Evolutionary conservation across 768 basidiomycete species (phyloP), one percentile per base, ranked within the genome.

Genomic region (Mrakia frigida): DNA sequence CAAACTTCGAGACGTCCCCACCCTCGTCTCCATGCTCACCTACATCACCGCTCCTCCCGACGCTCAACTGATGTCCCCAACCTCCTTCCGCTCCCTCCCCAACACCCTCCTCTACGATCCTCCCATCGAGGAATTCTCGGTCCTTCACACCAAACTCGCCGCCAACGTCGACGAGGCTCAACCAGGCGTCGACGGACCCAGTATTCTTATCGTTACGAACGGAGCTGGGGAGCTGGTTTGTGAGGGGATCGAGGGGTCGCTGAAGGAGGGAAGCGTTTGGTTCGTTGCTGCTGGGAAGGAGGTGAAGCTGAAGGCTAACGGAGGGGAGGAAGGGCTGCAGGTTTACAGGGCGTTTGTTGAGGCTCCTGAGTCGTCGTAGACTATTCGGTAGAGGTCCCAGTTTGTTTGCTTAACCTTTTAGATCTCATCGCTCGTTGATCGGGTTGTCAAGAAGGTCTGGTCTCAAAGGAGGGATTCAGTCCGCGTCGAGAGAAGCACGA

Each of bases 81-180:
- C 82, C 5, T 79, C 83, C 0, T 91, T 90, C 84, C 79, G 81
- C 14, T 76, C 81, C 37, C 41, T 70, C 52, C 16, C 28, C 18
- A 6, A 74, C 37, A 77, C 81, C 21, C 31, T 76, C 13, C 84
- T 93, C 28, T 98, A 97, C 84, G 88, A 97, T 81, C 96, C 97
- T 9, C 94, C 97, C 0, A 91, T 95, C 80, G 89, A 90, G 46
- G 97, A 98, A 82, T 98, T 99, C 84, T 90, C 91, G 4, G 94
- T 99, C 25, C 85, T 95, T 23, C 87, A 87, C 41, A 85, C 89
- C 10, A 85, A 85, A 53, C 81, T 97, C 11, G 78, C 80, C 0
- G 79, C 81, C 0, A 86, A 85, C 10, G 84, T 83, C 77, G 81
- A 81, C 28, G 90, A 90, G 82, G 82, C 77, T 28, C 69, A 72